Percentiles rank a stretch among this genome's conserved stretches.
Conservation (phyloP, 2,329 filamentous ascomycete species). For the Ascochyta viciae-villosae region DNA sequence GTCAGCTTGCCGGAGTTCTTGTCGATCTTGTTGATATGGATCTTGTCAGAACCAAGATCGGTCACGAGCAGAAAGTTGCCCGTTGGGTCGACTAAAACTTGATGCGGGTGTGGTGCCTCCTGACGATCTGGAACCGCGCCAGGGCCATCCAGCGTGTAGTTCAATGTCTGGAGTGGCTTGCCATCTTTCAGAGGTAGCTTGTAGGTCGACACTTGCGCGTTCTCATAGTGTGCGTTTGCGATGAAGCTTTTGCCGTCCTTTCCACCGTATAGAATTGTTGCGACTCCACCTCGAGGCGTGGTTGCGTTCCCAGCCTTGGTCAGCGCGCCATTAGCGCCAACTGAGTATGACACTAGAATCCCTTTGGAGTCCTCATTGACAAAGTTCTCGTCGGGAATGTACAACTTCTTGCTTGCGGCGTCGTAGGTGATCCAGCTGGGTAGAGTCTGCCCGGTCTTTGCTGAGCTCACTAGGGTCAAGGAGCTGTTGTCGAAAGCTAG, state of each 20-base stretch:
- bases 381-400: constrained; percentile 39
- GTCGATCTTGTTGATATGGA: constrained; percentile 63
- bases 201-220: constrained; percentile 46
- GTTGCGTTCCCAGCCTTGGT: constrained; percentile 31
- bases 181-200: constrained; percentile 43
- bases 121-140: constrained; percentile 59
- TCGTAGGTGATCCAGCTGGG: constrained; percentile 46
- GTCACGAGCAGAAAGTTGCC: constrained; percentile 60
- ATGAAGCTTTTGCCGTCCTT: constrained; percentile 41
- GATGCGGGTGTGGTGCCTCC: constrained; percentile 63
- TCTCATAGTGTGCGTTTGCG: constrained; percentile 41
- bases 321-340: constrained; percentile 37
- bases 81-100: constrained; percentile 58
- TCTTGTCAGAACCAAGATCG: constrained; percentile 63
- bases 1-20: constrained; percentile 55
- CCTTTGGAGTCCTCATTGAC: constrained; percentile 24
- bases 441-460: constrained; percentile 33
- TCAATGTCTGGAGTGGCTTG: constrained; percentile 38
- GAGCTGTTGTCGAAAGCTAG: constrained; percentile 35
- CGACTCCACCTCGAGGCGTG: constrained; percentile 36
- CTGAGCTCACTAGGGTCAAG: constrained; percentile 32
- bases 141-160: constrained; percentile 41
- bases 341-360: constrained; percentile 33
- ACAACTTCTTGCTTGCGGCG: constrained; percentile 32
- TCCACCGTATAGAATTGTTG: constrained; percentile 40